These are phyloP conservation scores for Teratosphaeria nubilosa DNA, from an alignment of 2,329 filamentous ascomycete species.

Conservation along the genomic window DNA sequence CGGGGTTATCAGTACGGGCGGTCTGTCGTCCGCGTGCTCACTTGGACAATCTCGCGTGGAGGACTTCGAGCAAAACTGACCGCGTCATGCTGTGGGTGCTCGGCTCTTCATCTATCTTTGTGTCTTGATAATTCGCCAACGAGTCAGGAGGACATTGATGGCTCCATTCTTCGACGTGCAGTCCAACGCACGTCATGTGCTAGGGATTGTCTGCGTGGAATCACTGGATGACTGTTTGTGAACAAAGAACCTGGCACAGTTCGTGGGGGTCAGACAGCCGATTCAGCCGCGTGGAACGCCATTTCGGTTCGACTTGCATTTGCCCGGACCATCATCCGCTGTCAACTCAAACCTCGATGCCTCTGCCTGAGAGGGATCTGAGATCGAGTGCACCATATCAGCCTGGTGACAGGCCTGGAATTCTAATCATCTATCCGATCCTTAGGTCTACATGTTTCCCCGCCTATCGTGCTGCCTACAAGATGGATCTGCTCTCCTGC, in stretches of 20 bases:
- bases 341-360: background rate
- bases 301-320: background rate
- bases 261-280: background rate
- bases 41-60: background rate
- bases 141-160: background rate
- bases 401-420: background rate
- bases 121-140: background rate
- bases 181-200: background rate
- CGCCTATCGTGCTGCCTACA: background rate
- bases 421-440: background rate
- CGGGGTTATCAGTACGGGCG: background rate
- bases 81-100: background rate
- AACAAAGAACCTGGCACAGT: background rate
- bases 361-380: background rate
- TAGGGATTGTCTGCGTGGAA: background rate
- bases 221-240: background rate
- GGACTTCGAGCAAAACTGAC: background rate
- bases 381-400: background rate
- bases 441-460: background rate
- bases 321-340: background rate
- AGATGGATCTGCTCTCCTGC: background rate
- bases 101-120: background rate
- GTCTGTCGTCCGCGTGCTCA: background rate
- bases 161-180: background rate
- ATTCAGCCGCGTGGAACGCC: background rate